Conservation (phyloP, 768 basidiomycete genomes). For the Tulasnella sp. region DNA sequence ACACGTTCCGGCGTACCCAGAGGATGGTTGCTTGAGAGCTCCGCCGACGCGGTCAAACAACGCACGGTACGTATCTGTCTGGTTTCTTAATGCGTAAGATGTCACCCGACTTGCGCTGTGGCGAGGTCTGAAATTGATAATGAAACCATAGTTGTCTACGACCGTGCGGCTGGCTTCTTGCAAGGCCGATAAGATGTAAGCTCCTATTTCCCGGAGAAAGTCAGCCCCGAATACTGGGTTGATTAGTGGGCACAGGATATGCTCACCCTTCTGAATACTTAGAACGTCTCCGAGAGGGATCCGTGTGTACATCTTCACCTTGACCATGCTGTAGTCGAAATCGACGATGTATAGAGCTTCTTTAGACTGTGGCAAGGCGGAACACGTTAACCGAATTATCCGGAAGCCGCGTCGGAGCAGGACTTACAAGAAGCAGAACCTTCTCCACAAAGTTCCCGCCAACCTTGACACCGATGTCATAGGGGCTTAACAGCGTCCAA, state of each 20-base stretch:
- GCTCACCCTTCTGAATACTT: constrained; percentile 69
- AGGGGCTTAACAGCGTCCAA: constrained; percentile 90
- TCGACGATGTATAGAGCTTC: constrained; percentile 79
- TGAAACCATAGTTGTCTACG: constrained; percentile 82
- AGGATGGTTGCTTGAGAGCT: constrained; percentile 12
- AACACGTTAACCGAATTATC: neutral
- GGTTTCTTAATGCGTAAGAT: constrained; percentile 83
- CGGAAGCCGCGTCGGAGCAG: neutral
- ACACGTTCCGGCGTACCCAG: neutral
- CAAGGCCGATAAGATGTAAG: constrained; percentile 89
- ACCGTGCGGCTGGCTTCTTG: constrained; percentile 90
- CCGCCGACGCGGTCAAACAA: constrained; percentile 22
- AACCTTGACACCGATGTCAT: constrained; percentile 63
- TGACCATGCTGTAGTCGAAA: constrained; percentile 89
- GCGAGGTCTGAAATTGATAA: constrained; percentile 69
- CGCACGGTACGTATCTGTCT: constrained; percentile 27
- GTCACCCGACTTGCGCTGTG: constrained; percentile 71
- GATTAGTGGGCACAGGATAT: neutral
- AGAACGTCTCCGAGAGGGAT: constrained; percentile 80
- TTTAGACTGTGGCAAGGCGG: constrained; percentile 34
- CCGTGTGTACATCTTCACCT: constrained; percentile 85
- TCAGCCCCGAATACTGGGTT: neutral
- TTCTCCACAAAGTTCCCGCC: constrained; percentile 92
- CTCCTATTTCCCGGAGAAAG: constrained; percentile 49
- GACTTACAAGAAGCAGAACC: constrained; percentile 74